These are phyloP conservation scores for Poteriospumella lacustris DNA, from an alignment of 108 stramenopile species.

Conservation along the genomic window DNA sequence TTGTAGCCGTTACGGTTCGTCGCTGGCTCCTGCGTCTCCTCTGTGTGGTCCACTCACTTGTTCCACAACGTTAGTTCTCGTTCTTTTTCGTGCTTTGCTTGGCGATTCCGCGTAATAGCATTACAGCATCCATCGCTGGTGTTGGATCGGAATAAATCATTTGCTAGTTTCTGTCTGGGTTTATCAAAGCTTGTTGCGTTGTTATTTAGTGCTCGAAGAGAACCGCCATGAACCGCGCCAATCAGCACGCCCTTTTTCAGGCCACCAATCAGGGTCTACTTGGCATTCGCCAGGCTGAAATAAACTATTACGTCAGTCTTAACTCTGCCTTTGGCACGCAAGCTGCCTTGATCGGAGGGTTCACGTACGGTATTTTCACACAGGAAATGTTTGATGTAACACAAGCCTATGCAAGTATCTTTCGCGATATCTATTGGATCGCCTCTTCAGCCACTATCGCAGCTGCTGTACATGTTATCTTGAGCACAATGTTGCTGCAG, in stretches of 20 bases:
- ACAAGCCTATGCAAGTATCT: background rate
- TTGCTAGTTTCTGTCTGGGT: no score
- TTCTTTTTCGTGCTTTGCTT: no score
- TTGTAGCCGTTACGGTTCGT: no score
- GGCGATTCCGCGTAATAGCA: no score
- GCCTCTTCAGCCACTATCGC: background rate
- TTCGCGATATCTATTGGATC: background rate
- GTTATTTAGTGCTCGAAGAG: no score
- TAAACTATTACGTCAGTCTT: background rate
- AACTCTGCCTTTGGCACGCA: slow-evolving; percentile 10
- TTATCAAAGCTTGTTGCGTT: no score
- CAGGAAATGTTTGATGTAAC: no score
- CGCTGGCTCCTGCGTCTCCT: no score
- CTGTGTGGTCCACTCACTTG: no score
- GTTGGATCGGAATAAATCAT: no score
- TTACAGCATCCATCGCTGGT: no score
- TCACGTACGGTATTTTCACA: slow-evolving; percentile 4
- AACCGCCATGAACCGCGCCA: background rate
- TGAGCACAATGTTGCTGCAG: background rate
- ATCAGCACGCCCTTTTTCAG: slow-evolving; percentile 1
- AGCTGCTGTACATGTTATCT: slow-evolving; percentile 1
- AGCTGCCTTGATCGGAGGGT: slow-evolving; percentile 16
- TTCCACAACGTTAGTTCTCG: no score
- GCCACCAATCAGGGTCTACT: background rate
- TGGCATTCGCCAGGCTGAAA: background rate